Evolutionary conservation across 2,329 filamentous ascomycete genomes (phyloP).

Genomic region (Penicillium olsonii): DNA sequence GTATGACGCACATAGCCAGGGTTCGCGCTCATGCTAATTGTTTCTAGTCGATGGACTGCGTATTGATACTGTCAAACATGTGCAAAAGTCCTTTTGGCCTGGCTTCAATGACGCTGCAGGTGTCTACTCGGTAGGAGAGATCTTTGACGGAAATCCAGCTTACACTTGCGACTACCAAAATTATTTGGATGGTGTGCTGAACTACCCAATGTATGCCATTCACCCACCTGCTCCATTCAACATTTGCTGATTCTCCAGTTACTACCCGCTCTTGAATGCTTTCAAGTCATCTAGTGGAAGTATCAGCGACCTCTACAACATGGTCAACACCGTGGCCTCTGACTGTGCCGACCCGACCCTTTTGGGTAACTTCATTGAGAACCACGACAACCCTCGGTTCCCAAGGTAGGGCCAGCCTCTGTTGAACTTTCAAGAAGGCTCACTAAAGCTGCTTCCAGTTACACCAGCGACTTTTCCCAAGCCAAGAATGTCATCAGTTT

Average conservation of each 20-base stretch:
- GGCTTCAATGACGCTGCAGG: conserved; percentile 44
- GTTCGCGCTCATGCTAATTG: background rate
- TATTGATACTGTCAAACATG: conserved; percentile 55
- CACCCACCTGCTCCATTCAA: background rate
- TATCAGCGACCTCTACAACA: conserved; percentile 36
- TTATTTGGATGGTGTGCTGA: conserved; percentile 49
- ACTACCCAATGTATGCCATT: conserved; percentile 45
- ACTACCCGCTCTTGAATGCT: conserved; percentile 37
- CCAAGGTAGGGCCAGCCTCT: conserved; percentile 28
- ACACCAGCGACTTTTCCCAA: conserved; percentile 41
- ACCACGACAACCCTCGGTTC: conserved; percentile 63
- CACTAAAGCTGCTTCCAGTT: conserved; percentile 9
- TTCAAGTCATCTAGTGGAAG: conserved; percentile 38
- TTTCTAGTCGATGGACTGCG: conserved; percentile 52
- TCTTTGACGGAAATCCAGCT: conserved; percentile 43
- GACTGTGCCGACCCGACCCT: conserved; percentile 48
- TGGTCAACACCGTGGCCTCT: conserved; percentile 35
- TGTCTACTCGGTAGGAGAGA: conserved; percentile 53
- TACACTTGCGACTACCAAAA: conserved; percentile 50
- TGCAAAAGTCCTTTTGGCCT: conserved; percentile 49
- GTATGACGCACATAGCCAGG: conserved; percentile 44
- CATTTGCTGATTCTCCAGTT: conserved; percentile 47
- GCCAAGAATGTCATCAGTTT: conserved; percentile 65
- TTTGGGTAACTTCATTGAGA: conserved; percentile 60
- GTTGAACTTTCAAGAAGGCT: background rate